These are phyloP conservation scores for Arachnomyces sp. DNA, from an alignment of 2,329 filamentous ascomycete genomes.

Conservation along the genomic window DNA sequence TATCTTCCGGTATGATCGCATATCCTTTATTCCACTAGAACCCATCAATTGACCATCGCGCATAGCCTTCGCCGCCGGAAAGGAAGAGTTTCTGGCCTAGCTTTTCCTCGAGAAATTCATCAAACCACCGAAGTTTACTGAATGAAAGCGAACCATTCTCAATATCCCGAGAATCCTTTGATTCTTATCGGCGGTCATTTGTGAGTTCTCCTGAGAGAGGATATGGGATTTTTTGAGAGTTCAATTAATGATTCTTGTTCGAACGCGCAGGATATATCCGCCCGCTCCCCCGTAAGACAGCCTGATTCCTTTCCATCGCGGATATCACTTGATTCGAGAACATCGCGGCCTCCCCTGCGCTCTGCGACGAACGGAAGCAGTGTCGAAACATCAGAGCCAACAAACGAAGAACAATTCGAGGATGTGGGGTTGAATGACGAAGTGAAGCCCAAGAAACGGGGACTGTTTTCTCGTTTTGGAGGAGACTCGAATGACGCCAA, in stretches of 20 bases:
- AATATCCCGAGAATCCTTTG: conserved; percentile 93
- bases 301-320: conserved; percentile 55
- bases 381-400: conserved; percentile 54
- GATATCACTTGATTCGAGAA: conserved; percentile 71
- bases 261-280: conserved; percentile 71
- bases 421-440: conserved; percentile 84
- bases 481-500: conserved; percentile 42
- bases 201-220: conserved; percentile 47
- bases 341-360: conserved; percentile 54
- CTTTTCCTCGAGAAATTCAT: conserved; percentile 43
- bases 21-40: conserved; percentile 20
- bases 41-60: conserved; percentile 7
- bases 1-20: conserved; percentile 69
- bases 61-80: conserved; percentile 76
- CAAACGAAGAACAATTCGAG: conserved; percentile 74
- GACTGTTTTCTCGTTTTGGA: conserved; percentile 69
- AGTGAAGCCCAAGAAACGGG: conserved; percentile 61
- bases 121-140: conserved; percentile 55
- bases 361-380: conserved; percentile 51
- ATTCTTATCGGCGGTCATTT: conserved; percentile 92
- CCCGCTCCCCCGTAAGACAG: conserved; percentile 64
- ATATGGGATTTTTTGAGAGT: conserved; percentile 2
- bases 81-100: conserved; percentile 69
- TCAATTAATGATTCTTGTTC: conserved; percentile 9
- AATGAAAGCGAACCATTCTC: conserved; percentile 87